Evolutionary conservation across 2,329 filamentous ascomycete genomes (phyloP).

Genomic region (Monosporascus sp.): DNA sequence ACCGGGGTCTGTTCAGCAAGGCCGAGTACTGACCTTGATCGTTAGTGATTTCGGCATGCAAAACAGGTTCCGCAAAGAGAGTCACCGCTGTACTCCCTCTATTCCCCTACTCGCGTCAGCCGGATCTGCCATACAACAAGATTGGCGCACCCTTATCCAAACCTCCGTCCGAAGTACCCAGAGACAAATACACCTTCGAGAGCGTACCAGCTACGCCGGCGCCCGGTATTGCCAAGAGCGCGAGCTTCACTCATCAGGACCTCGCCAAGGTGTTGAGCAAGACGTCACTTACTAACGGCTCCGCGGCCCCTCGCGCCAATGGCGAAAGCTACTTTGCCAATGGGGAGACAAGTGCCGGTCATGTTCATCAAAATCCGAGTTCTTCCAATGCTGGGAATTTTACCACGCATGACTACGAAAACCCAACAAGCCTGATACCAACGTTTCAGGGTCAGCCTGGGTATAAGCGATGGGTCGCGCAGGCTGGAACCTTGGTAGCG

Average conservation of each 20-base stretch:
- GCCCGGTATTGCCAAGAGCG: constrained; percentile 62
- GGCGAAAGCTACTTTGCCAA: constrained; percentile 27
- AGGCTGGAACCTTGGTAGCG: constrained; percentile 90
- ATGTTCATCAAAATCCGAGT: constrained; percentile 28
- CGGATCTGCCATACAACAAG: constrained; percentile 96
- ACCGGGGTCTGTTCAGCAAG: background rate
- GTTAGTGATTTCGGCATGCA: constrained; percentile 85
- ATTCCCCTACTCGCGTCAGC: constrained; percentile 95
- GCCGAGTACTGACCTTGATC: constrained; percentile 11
- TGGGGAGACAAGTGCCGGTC: constrained; percentile 27
- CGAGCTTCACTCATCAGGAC: constrained; percentile 62
- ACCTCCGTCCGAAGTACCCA: constrained; percentile 44
- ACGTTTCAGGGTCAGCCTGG: constrained; percentile 76
- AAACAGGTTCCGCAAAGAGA: constrained; percentile 82
- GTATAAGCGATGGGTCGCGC: constrained; percentile 98
- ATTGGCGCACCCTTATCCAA: constrained; percentile 80
- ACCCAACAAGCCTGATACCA: constrained; percentile 44
- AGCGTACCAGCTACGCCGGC: constrained; percentile 83
- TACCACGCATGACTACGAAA: constrained; percentile 61
- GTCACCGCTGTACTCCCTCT: constrained; percentile 92
- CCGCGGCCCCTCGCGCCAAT: constrained; percentile 21
- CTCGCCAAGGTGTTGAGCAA: constrained; percentile 70
- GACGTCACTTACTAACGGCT: constrained; percentile 51
- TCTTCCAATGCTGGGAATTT: constrained; percentile 42
- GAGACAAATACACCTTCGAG: constrained; percentile 78